phyloP scores from a whole-genome alignment of 208 protist species.

The Phytomonas serpens region DNA sequence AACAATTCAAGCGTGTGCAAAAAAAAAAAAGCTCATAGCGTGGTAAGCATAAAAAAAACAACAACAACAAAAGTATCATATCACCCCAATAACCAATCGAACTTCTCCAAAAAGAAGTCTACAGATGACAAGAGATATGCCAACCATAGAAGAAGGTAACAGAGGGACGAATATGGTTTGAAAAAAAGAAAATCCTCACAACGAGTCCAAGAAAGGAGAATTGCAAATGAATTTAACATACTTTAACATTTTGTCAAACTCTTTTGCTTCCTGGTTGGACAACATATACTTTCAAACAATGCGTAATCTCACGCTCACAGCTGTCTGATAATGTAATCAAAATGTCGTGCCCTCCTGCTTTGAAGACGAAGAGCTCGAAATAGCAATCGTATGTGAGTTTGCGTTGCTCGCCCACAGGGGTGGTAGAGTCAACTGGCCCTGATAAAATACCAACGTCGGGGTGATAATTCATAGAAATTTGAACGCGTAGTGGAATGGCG shows the following conservation, averaged over 20 bases:
- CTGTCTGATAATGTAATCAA: conserved; percentile 49
- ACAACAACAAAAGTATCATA: background rate
- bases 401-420: conserved; percentile 39
- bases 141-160: background rate
- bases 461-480: conserved; percentile 45
- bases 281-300: conserved; percentile 12
- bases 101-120: background rate
- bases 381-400: conserved; percentile 29
- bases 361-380: conserved; percentile 73
- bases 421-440: conserved; percentile 40
- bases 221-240: background rate
- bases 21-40: background rate
- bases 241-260: background rate
- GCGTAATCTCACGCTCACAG: conserved; percentile 43
- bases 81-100: background rate
- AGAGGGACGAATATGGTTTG: background rate
- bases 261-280: background rate
- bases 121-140: background rate
- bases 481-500: conserved; percentile 45
- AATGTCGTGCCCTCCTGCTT: conserved; percentile 61
- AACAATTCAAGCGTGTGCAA: background rate
- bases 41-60: background rate
- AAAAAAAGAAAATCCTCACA: background rate
- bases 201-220: background rate
- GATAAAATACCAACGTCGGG: conserved; percentile 61